These are phyloP conservation scores for Cyclostephanos tholiformis DNA, from an alignment of 108 stramenopile genomes.

Conservation along the genomic window DNA sequence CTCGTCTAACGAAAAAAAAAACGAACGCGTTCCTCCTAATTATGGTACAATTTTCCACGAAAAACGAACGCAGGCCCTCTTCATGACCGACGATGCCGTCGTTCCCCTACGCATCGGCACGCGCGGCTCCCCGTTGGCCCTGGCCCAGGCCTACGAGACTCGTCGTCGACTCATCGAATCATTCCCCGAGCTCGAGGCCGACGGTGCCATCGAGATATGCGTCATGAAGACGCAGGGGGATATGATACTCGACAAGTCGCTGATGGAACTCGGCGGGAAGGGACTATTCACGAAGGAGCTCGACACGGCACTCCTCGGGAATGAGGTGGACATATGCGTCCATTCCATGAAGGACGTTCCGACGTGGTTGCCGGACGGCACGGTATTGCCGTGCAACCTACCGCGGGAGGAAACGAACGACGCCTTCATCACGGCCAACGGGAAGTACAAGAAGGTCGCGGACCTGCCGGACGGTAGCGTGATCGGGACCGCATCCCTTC, in stretches of 20 bases:
- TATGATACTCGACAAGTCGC: constrained; percentile 98
- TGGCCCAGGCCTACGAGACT: constrained; percentile 99
- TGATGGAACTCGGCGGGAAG: constrained; percentile 99
- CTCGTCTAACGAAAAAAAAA: too few species aligned
- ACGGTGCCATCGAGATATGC: constrained; percentile 96
- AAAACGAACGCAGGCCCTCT: constrained; percentile 57
- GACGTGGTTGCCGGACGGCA: constrained; percentile 97
- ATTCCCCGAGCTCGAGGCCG: constrained; percentile 92
- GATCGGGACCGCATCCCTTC: constrained; percentile 97
- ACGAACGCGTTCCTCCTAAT: too few species aligned
- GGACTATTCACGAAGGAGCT: constrained; percentile 99
- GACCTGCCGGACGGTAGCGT: constrained; percentile 92
- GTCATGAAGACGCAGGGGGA: constrained; percentile 99
- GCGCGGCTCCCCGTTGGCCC: constrained; percentile 96
- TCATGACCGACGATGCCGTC: constrained; percentile 71
- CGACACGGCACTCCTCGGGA: constrained; percentile 93
- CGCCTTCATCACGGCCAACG: constrained; percentile 89
- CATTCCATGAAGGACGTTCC: constrained; percentile 99
- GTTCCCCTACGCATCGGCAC: constrained; percentile 95
- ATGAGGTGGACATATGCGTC: constrained; percentile 99
- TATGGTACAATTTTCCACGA: too few species aligned
- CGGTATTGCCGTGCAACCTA: constrained; percentile 96
- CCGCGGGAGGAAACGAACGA: constrained; percentile 98
- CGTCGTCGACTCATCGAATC: constrained; percentile 83
- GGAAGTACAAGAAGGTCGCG: constrained; percentile 69